Evolutionary conservation across 2,329 filamentous ascomycete species (phyloP), one percentile per base, ranked within the genome.

Genomic region (Colletotrichum eleusines): DNA sequence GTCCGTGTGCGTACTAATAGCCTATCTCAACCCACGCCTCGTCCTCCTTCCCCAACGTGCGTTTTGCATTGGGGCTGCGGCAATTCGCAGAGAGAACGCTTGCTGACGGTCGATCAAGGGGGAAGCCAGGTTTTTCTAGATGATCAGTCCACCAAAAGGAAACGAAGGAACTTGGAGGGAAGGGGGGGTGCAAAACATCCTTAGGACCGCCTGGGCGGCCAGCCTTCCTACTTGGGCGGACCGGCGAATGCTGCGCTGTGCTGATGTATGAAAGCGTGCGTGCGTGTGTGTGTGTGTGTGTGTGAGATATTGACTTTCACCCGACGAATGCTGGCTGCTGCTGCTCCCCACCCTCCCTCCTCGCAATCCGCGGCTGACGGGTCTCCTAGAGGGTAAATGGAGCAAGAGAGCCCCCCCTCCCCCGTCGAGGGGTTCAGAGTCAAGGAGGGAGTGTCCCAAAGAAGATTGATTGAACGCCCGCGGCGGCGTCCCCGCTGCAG

Each of bases 331-430:
- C 40, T 42, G 40, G 9, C n/a, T 42, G 40, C 16, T 42, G 40
- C 40, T 8, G 16, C 16, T 20, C 5, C 16, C 42, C 18, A 2
- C 54, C 53, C 53, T 1, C 57, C 26, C 26, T 9, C 26, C 26
- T 60, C 3, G n/a, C n/a, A 16, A 61, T 50, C 31, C 38, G 44
- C 59, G n/a, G 59, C 59, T 62, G 44, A 48, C 23, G 59, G 46
- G 23, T 18, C 44, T 51, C 14, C 33, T 2, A 40, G n/a, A 44
- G 6, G 9, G 42, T 8, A 9, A 23, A 35, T n/a, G 18, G n/a
- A 26, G 16, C 46, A 28, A 50, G 44, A 26, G n/a, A 12, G 1
- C 20, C 18, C 40, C 40, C 40, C 18, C 16, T 3, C 9, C 6
- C 51, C 20, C n/a, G 18, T 18, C 33, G n/a, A 23, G 53, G 20